Evolutionary conservation across 2,329 filamentous ascomycete species (phyloP).

Genomic region (Fusarium poae): DNA sequence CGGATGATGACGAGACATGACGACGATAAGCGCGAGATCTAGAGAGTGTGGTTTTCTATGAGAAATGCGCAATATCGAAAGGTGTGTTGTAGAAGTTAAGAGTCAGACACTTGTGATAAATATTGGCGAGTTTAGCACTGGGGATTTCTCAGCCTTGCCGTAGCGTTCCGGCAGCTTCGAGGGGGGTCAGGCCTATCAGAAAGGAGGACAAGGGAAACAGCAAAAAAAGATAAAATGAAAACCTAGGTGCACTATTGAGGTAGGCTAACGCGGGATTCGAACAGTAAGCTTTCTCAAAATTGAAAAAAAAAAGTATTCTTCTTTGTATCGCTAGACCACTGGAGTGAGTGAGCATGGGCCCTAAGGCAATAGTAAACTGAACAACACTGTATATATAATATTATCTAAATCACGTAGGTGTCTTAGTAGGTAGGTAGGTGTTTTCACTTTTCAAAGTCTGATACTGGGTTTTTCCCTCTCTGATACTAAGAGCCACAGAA

Average conservation of each 20-base stretch:
- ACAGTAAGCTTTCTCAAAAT: not conserved
- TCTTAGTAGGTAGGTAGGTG: too few species aligned
- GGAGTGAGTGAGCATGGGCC: too few species aligned
- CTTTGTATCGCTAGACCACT: too few species aligned
- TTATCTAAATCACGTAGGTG: too few species aligned
- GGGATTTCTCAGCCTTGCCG: conserved; percentile 63
- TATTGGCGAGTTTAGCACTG: conserved; percentile 41
- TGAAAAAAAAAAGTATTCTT: not conserved
- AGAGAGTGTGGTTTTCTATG: not conserved
- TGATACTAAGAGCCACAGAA: too few species aligned
- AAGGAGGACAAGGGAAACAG: not conserved
- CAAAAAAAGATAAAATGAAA: not conserved
- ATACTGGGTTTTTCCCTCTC: too few species aligned
- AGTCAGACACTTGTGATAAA: conserved; percentile 18
- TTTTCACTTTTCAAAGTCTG: too few species aligned
- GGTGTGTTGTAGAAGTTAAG: conserved; percentile 18
- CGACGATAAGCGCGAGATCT: conserved; percentile 45
- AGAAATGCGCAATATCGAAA: not conserved
- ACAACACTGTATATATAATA: too few species aligned
- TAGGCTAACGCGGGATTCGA: not conserved
- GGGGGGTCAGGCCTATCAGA: conserved; percentile 29
- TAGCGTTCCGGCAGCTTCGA: conserved; percentile 46
- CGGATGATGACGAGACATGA: conserved; percentile 95
- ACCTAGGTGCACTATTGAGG: not conserved
- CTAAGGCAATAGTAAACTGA: too few species aligned